Conservation (phyloP, 2,329 filamentous ascomycete genomes). For the Beauveria scarabaeidicola region DNA sequence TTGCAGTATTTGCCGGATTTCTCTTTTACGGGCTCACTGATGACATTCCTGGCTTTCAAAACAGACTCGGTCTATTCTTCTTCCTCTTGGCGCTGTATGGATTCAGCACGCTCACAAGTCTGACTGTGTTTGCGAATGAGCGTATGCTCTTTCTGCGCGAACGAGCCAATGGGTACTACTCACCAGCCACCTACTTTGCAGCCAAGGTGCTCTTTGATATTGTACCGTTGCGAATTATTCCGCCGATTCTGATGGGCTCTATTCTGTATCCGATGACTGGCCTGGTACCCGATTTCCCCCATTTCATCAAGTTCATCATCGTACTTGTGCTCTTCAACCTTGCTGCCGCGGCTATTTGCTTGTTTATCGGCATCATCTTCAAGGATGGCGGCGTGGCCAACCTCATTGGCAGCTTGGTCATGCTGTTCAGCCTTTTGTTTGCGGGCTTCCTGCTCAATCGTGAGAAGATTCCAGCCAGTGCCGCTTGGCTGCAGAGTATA, state of each 20-base stretch:
- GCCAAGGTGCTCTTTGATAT: constrained; percentile 99
- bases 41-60: constrained; percentile 96
- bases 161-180: constrained; percentile 93
- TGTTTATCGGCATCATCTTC: constrained; percentile 95
- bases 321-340: constrained; percentile 94
- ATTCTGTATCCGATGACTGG: constrained; percentile 99
- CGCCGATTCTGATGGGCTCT: constrained; percentile 87
- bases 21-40: constrained; percentile 94
- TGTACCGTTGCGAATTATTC: constrained; percentile 84
- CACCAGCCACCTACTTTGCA: constrained; percentile 85
- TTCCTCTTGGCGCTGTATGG: constrained; percentile 93
- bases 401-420: constrained; percentile 86
- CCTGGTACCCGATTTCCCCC: constrained; percentile 67
- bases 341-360: constrained; percentile 82
- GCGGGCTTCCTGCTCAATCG: constrained; percentile 91
- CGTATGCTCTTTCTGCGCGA: constrained; percentile 86
- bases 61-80: constrained; percentile 93
- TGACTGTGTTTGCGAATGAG: constrained; percentile 89
- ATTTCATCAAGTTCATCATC: constrained; percentile 87
- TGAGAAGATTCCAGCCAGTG: constrained; percentile 76
- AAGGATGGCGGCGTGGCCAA: constrained; percentile 87
- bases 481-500: constrained; percentile 83
- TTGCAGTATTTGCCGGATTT: constrained; percentile 89
- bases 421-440: constrained; percentile 94
- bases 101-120: constrained; percentile 88